These are phyloP conservation scores for Telopea speciosissima DNA, from an alignment of 177 flowering plant species.

Conservation along the genomic window DNA sequence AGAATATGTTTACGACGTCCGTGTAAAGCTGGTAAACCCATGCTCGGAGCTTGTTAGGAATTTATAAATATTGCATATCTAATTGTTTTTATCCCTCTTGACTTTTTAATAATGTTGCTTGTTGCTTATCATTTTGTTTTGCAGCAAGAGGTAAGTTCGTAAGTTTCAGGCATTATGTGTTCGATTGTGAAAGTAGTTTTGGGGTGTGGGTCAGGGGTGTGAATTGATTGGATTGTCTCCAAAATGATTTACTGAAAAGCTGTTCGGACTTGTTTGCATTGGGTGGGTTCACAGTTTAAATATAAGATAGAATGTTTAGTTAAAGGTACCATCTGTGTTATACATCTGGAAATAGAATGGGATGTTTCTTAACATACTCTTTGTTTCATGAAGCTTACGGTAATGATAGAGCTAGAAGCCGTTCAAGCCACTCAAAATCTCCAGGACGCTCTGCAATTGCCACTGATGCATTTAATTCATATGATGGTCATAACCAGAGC, in stretches of 20 bases:
- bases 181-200: slow-evolving; percentile 59
- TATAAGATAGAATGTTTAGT: slow-evolving; percentile 42
- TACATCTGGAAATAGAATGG: slow-evolving; percentile 47
- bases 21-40: slow-evolving; percentile 39
- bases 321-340: slow-evolving; percentile 51
- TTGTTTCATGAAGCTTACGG: slow-evolving; percentile 95
- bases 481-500: slow-evolving; percentile 51
- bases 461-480: slow-evolving; percentile 46
- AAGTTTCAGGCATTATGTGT: slow-evolving; percentile 62
- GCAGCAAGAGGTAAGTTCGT: slow-evolving; percentile 86
- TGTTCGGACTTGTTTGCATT: slow-evolving; percentile 37
- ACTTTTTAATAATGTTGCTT: slow-evolving; percentile 25
- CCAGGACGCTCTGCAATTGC: slow-evolving; percentile 47
- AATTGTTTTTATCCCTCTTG: slow-evolving; percentile 1
- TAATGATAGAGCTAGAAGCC: slow-evolving; percentile 72
- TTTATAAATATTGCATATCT: background rate
- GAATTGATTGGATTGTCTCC: slow-evolving; percentile 48
- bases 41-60: slow-evolving; percentile 23
- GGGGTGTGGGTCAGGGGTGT: slow-evolving; percentile 39
- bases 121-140: slow-evolving; percentile 44
- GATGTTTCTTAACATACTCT: slow-evolving; percentile 56
- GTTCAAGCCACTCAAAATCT: slow-evolving; percentile 72
- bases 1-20: slow-evolving; percentile 35
- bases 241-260: slow-evolving; percentile 45
- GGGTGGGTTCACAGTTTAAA: slow-evolving; percentile 50